Conservation (phyloP, 495 filamentous ascomycete genomes). For the Massariosphaeria phaeospora region DNA sequence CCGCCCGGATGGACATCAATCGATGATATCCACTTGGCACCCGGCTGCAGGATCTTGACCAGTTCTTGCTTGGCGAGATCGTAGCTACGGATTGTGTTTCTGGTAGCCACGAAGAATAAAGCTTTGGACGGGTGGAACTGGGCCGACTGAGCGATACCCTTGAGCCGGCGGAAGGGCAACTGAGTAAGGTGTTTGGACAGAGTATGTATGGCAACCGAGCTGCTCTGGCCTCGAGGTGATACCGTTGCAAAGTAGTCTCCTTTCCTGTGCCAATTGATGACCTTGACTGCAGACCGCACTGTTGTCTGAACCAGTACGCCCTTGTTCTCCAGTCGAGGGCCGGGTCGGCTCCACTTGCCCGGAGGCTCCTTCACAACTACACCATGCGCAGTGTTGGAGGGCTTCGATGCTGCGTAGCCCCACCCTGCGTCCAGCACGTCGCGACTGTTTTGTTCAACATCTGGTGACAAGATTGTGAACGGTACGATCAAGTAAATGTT, state of each 20-base stretch:
- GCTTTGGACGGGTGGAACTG: slow-evolving; percentile 92
- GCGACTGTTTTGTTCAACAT: slow-evolving; percentile 65
- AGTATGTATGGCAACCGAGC: slow-evolving; percentile 93
- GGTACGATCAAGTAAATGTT: slow-evolving; percentile 80
- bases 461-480: slow-evolving; percentile 58
- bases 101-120: slow-evolving; percentile 92
- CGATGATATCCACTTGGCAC: slow-evolving; percentile 89
- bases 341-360: slow-evolving; percentile 78
- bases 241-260: slow-evolving; percentile 94
- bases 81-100: slow-evolving; percentile 84
- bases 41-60: slow-evolving; percentile 84
- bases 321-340: slow-evolving; percentile 62
- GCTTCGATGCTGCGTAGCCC: slow-evolving; percentile 71
- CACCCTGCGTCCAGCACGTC: slow-evolving; percentile 80
- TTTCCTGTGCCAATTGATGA: slow-evolving; percentile 89
- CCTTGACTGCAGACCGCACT: slow-evolving; percentile 77
- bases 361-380: slow-evolving; percentile 66
- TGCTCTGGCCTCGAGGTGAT: slow-evolving; percentile 67
- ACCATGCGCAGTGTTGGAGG: slow-evolving; percentile 50
- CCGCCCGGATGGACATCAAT: slow-evolving; percentile 90
- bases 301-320: slow-evolving; percentile 74
- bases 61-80: slow-evolving; percentile 85
- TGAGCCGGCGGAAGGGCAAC: slow-evolving; percentile 79
- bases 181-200: slow-evolving; percentile 91
- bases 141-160: slow-evolving; percentile 81